Base-by-base conservation (phyloP, 345 rosid species). In the Melaleuca alternifolia region DNA sequence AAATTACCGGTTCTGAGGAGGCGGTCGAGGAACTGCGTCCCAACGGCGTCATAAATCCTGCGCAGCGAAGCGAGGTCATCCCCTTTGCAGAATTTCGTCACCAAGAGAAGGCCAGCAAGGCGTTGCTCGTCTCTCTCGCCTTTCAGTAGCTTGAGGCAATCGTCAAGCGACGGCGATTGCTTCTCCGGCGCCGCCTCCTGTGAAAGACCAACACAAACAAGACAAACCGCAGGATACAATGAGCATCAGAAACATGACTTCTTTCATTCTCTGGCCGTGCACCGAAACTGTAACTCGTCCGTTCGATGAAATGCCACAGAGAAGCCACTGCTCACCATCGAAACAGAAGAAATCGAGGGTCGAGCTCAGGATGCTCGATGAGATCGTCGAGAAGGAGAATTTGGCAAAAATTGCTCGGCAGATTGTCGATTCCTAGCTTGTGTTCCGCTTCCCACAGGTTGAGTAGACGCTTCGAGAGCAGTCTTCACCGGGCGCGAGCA, bases 121-220 rank as follows among this genome's bases (percentile, higher is more conserved):
- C 95, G 94, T 84, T 96, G 98, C 94, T 97, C 99, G 91, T 97
- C 99, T 81, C 97, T 92, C 88, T 94, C 96, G 62, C 98, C 99
- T 88, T 87, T 94, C 84, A 97, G 62, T 23, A 96, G 91, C 93
- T 89, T 95, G 90, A 97, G 92, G 93, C 96, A 94, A 88, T 96
- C 95, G 1, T 93, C 95, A 5, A 97, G 92, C 10, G 97, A 91
- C 13, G 93, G 91, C 81, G 98, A 89, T 44, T 87, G 89, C 56
- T 85, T 76, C 83, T 84, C 83, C 50, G 83, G 62, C 20, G 90
- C 92, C 93, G 79, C 79, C 79, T 71, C 79, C 79, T 71, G 79
- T 18, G 15, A 15, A 52, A 6, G 54, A 52, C 18, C 54, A 52
- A 14, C 54, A 52, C 54, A 52, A 52, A 52, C 54, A 52, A 52